Conservation (phyloP, 2,329 filamentous ascomycete species). For the Verticillium dahliae region DNA sequence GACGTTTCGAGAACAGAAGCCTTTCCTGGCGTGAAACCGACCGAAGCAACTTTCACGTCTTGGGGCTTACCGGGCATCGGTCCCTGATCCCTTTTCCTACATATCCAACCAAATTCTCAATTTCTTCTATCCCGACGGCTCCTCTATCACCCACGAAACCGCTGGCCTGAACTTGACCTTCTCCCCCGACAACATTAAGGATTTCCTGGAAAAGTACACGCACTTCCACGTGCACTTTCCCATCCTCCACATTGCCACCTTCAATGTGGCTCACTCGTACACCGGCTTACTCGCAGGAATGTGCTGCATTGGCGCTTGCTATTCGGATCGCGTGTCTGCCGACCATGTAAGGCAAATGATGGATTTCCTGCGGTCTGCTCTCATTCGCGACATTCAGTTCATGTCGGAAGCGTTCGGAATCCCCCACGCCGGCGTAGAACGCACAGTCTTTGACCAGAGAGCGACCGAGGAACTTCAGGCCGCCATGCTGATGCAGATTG, state of each 20-base stretch:
- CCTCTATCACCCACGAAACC: conserved; percentile 47
- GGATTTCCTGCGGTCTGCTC: conserved; percentile 52
- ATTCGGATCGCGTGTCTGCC: conserved; percentile 56
- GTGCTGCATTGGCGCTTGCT: conserved; percentile 69
- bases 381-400: conserved; percentile 49
- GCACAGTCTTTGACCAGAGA: conserved; percentile 5
- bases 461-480: conserved; percentile 58
- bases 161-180: conserved; percentile 53
- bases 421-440: background rate
- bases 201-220: conserved; percentile 64
- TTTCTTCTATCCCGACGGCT: conserved; percentile 52
- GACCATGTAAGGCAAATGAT: conserved; percentile 62
- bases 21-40: conserved; percentile 34
- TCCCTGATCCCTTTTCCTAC: conserved; percentile 44
- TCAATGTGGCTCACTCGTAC: conserved; percentile 59
- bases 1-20: conserved; percentile 41
- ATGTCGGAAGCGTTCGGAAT: conserved; percentile 25
- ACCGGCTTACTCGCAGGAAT: conserved; percentile 63
- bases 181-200: conserved; percentile 61
- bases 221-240: conserved; percentile 71
- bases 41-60: conserved; percentile 42
- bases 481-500: conserved; percentile 52
- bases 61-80: conserved; percentile 39
- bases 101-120: conserved; percentile 49
- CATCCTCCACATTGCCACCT: conserved; percentile 65